A percentile compares a stretch with the other conserved stretches of the same genome.
Evolutionary conservation across 2,329 filamentous ascomycete genomes (phyloP).

Genomic region (Aspergillus sp.): DNA sequence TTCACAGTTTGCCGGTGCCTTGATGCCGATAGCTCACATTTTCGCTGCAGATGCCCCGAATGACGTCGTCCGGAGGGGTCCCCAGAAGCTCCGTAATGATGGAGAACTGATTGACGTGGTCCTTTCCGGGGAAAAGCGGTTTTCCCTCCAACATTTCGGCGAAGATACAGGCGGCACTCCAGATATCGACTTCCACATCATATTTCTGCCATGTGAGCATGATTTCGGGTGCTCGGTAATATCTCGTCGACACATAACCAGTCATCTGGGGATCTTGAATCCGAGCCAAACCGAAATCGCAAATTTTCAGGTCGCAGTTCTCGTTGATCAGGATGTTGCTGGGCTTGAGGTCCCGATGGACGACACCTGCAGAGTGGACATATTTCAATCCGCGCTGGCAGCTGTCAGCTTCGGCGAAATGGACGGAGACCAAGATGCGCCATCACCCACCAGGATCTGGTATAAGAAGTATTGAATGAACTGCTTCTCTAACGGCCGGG

Average conservation of each 20-base stretch:
- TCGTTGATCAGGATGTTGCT: slow-evolving; percentile 99
- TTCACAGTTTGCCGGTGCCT: background rate
- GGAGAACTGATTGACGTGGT: slow-evolving; percentile 99
- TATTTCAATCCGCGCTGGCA: slow-evolving; percentile 92
- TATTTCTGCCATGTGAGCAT: slow-evolving; percentile 99
- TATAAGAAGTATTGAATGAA: slow-evolving; percentile 99
- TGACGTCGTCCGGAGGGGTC: slow-evolving; percentile 96
- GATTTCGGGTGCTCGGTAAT: slow-evolving; percentile 97
- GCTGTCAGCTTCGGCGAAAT: slow-evolving; percentile 16
- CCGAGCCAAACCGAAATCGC: slow-evolving; percentile 94
- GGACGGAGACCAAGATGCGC: background rate
- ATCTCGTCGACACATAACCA: slow-evolving; percentile 96
- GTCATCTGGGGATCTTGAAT: slow-evolving; percentile 99
- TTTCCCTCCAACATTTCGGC: slow-evolving; percentile 99
- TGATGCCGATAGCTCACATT: slow-evolving; percentile 61
- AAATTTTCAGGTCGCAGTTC: slow-evolving; percentile 99
- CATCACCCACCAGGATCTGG: slow-evolving; percentile 80
- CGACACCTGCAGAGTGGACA: slow-evolving; percentile 95
- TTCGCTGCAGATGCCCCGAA: slow-evolving; percentile 96
- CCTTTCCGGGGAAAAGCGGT: slow-evolving; percentile 96
- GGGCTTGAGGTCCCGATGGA: slow-evolving; percentile 95
- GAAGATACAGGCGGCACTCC: slow-evolving; percentile 98
- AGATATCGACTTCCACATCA: slow-evolving; percentile 97
- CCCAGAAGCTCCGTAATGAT: slow-evolving; percentile 98
- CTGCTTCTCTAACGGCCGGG: slow-evolving; percentile 94